A percentile compares a stretch with the other conserved stretches of the same genome.
Conservation (phyloP, 1,284 basidiomycete genomes). For the Farysia itapuensis region DNA sequence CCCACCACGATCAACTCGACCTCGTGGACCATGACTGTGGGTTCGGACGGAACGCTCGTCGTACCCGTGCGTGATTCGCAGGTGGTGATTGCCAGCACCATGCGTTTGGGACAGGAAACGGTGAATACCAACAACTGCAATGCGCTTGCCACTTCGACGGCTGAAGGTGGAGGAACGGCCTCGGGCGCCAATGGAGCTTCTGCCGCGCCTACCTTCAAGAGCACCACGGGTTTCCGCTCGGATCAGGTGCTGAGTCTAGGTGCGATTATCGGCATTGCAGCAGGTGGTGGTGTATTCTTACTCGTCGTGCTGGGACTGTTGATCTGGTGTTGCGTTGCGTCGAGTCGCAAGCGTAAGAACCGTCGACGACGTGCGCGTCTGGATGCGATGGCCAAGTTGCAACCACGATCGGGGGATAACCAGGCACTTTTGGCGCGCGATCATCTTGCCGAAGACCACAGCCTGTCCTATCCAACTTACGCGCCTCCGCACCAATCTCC, state of each 20-base stretch:
- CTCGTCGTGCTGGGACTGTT: slow-evolving; percentile 18
- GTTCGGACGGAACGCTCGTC: slow-evolving; percentile 25
- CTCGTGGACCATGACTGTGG: slow-evolving; percentile 22
- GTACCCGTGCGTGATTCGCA: slow-evolving; percentile 42
- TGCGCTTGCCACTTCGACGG: slow-evolving; percentile 3
- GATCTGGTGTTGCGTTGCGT: slow-evolving; percentile 34
- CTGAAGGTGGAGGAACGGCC: slow-evolving; percentile 1
- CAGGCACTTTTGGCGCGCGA: slow-evolving; percentile 18
- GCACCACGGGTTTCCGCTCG: slow-evolving; percentile 31
- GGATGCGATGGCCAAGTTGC: slow-evolving; percentile 13
- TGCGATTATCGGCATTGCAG: slow-evolving; percentile 31
- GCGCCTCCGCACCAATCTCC: slow-evolving; percentile 5
- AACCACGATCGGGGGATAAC: slow-evolving; percentile 20
- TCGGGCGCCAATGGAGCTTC: slow-evolving; percentile 7
- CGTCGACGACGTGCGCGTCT: slow-evolving; percentile 18
- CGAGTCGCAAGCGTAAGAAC: slow-evolving; percentile 25
- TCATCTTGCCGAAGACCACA: slow-evolving; percentile 6
- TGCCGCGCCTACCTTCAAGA: slow-evolving; percentile 40
- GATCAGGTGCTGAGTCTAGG: slow-evolving; percentile 15
- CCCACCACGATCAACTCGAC: slow-evolving; percentile 17
- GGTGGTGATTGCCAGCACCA: slow-evolving; percentile 34
- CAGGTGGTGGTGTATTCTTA: slow-evolving; percentile 25
- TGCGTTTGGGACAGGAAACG: slow-evolving; percentile 19
- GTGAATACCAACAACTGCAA: slow-evolving; percentile 19
- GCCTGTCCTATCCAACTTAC: slow-evolving; percentile 15